Evolutionary conservation across 345 rosid species (phyloP).

Genomic region (Eucalyptus curtisii): DNA sequence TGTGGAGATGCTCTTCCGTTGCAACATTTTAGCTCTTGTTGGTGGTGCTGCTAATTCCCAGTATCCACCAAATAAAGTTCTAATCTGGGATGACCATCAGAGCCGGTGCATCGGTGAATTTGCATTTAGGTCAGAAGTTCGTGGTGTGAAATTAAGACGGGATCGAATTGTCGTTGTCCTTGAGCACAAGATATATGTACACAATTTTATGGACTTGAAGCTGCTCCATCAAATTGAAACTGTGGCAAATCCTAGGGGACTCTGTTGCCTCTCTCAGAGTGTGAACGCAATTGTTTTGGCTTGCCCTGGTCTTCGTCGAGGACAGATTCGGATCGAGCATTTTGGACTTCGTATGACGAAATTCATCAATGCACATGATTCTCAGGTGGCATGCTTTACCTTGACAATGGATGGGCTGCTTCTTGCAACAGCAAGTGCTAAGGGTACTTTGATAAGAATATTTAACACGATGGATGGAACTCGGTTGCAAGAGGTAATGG

Average conservation of each 20-base stretch:
- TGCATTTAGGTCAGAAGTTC: constrained; percentile 68
- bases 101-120: constrained; percentile 80
- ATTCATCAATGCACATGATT: constrained; percentile 67
- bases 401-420: constrained; percentile 84
- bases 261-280: constrained; percentile 83
- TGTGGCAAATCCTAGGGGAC: constrained; percentile 66
- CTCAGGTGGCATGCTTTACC: constrained; percentile 68
- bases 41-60: constrained; percentile 63
- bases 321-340: constrained; percentile 75
- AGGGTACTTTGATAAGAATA: constrained; percentile 83
- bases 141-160: constrained; percentile 63
- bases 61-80: constrained; percentile 71
- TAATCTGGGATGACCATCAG: constrained; percentile 92
- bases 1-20: constrained; percentile 90
- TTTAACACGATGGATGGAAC: constrained; percentile 94
- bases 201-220: constrained; percentile 60
- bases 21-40: constrained; percentile 81
- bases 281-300: constrained; percentile 70
- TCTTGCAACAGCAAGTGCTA: constrained; percentile 87
- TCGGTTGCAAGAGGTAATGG: constrained; percentile 68
- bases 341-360: constrained; percentile 71
- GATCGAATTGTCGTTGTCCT: constrained; percentile 77
- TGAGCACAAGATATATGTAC: constrained; percentile 79
- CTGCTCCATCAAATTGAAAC: constrained; percentile 89
- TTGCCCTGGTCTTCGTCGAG: constrained; percentile 74